Base-by-base conservation (phyloP, 441 rosid genomes). In the Melastoma candidum region DNA sequence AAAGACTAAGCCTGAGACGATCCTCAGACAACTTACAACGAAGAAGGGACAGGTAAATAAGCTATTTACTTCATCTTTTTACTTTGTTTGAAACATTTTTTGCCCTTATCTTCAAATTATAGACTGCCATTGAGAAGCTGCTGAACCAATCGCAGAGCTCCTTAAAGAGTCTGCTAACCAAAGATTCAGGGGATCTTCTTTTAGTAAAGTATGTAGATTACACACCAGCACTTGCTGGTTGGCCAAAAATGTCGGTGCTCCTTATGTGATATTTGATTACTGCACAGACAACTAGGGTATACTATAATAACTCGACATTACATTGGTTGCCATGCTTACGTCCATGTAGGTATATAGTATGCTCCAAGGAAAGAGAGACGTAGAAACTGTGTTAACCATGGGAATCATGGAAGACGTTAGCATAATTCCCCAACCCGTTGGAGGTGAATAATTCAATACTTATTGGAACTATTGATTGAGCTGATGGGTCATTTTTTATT, bases 331-430 rank as follows among this genome's bases (percentile, higher is more conserved):
- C 10, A 24, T 13, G 41, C 32, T 48, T 8, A 32, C 52, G 49
- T 29, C 12, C 63, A 25, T 68, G 56, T 61, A 92, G 97, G 95
- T 86, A 8, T 86, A 88, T 71, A 93, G 95, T 70, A 79, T 86
- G 97, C 81, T 85, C 74, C 97, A 86, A 74, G 95, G 98, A 61
- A 88, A 88, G 71, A 78, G 95, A 61, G 95, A 93, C 65, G 97
- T 76, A 51, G 97, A 88, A 71, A 81, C 63, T 49, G 69, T 65
- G 29, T 59, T 65, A 29, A 59, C 69, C 12, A 65, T 65, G 69
- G 65, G 64, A 46, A 60, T 60, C 57, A 60, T 60, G 64, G 64
- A 60, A 26, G 96, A 90, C 71, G 95, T 83, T 47, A 82, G 95
- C 77, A 80, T 86, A 60, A 83, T 88, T 63, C 95, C 98, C 51